phyloP scores from a whole-genome alignment of 2,329 filamentous ascomycete genomes.

The Penicillium sp. region DNA sequence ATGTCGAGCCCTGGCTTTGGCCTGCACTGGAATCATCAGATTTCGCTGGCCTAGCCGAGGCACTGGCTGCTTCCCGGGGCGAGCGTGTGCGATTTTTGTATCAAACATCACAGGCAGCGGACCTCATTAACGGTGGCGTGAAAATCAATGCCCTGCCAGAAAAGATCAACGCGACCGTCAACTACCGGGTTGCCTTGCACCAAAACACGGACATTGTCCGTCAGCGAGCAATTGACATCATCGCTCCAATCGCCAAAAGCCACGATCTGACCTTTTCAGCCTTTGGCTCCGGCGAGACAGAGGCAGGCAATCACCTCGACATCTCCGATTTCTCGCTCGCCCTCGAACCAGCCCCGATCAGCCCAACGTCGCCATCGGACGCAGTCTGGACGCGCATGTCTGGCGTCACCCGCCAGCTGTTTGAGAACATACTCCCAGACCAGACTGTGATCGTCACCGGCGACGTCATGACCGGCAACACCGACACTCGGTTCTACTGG shows the following conservation, averaged over 20 bases:
- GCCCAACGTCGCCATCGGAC: conserved; percentile 19
- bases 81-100: conserved; percentile 49
- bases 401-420: conserved; percentile 38
- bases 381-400: conserved; percentile 35
- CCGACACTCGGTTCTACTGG: conserved; percentile 53
- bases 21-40: conserved; percentile 44
- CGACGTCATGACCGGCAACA: conserved; percentile 52
- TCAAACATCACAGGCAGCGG: conserved; percentile 56
- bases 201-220: conserved; percentile 47
- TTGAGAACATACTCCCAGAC: conserved; percentile 23
- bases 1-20: conserved; percentile 42
- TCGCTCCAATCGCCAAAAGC: conserved; percentile 46
- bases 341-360: conserved; percentile 30
- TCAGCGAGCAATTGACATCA: conserved; percentile 45
- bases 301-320: conserved; percentile 26
- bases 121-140: conserved; percentile 52
- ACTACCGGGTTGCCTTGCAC: conserved; percentile 57
- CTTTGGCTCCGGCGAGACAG: conserved; percentile 26
- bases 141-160: conserved; percentile 59
- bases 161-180: conserved; percentile 50
- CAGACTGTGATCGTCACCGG: conserved; percentile 38
- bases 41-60: conserved; percentile 39
- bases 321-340: conserved; percentile 28
- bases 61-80: conserved; percentile 32
- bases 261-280: conserved; percentile 41